Evolutionary conservation across 2,329 filamentous ascomycete species (phyloP).

Genomic region (Endoconidiophora laricicola): DNA sequence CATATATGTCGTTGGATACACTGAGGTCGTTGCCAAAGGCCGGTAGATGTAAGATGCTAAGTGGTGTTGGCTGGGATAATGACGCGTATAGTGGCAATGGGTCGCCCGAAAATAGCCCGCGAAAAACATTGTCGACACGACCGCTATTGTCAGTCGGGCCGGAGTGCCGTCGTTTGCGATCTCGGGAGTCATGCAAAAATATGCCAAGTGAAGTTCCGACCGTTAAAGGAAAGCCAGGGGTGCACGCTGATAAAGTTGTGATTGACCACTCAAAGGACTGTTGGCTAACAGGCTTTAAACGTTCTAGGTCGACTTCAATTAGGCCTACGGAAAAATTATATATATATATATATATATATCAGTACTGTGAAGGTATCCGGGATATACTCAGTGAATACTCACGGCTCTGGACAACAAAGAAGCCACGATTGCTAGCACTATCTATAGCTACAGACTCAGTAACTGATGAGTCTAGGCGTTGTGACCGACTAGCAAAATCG

Average conservation of each 20-base stretch:
- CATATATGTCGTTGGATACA: conserved; percentile 65
- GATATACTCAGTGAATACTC: conserved; percentile 19
- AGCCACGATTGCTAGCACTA: conserved; percentile 48
- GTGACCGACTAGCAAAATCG: conserved; percentile 3
- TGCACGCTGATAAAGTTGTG: conserved; percentile 58
- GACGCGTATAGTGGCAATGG: conserved; percentile 46
- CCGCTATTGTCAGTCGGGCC: conserved; percentile 10
- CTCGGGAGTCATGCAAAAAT: conserved; percentile 65
- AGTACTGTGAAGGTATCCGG: neutral
- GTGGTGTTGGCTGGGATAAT: conserved; percentile 62
- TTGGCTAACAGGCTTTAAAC: conserved; percentile 50
- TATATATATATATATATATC: neutral
- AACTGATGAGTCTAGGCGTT: conserved; percentile 42
- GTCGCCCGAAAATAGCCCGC: conserved; percentile 32
- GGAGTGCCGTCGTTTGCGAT: conserved; percentile 20
- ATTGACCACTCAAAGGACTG: conserved; percentile 68
- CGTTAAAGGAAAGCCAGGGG: conserved; percentile 54
- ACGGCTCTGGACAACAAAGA: conserved; percentile 63
- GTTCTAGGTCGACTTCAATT: conserved; percentile 66
- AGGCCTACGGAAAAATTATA: conserved; percentile 28
- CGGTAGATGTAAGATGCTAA: conserved; percentile 67
- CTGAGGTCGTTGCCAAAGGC: conserved; percentile 32
- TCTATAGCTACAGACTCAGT: conserved; percentile 76
- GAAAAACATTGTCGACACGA: conserved; percentile 19
- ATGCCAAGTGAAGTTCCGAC: conserved; percentile 70